phyloP scores from a whole-genome alignment of 2,329 filamentous ascomycete species.

The Colletotrichum sp. region DNA sequence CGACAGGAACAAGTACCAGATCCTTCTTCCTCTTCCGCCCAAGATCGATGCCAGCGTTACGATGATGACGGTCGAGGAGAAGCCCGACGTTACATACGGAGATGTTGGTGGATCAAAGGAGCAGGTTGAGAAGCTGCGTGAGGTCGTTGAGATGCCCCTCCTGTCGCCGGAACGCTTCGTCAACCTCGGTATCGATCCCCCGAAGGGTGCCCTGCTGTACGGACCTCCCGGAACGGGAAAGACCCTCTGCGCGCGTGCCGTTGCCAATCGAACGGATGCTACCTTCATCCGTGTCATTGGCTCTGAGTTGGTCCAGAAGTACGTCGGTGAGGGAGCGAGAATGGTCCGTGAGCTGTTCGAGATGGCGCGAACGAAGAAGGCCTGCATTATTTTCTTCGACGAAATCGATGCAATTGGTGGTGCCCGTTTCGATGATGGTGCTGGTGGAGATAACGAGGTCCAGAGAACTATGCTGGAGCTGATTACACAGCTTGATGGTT shows the following conservation, averaged over 20 bases:
- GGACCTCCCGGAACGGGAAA: constrained; percentile 98
- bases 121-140: constrained; percentile 97
- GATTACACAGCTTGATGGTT: constrained; percentile 95
- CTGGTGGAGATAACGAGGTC: constrained; percentile 96
- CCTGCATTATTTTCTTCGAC: constrained; percentile 99
- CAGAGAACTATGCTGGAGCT: constrained; percentile 98
- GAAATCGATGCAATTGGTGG: constrained; percentile 97
- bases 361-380: constrained; percentile 99
- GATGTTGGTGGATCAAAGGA: constrained; percentile 99
- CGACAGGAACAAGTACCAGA: constrained; percentile 99
- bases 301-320: constrained; percentile 97
- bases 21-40: constrained; percentile 90
- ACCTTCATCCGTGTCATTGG: constrained; percentile 99
- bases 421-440: constrained; percentile 94
- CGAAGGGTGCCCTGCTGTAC: constrained; percentile 95
- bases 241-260: constrained; percentile 95
- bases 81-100: constrained; percentile 98
- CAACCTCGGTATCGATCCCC: constrained; percentile 97
- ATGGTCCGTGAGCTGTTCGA: constrained; percentile 99
- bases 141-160: constrained; percentile 98
- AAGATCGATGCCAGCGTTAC: constrained; percentile 99
- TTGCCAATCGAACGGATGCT: constrained; percentile 96
- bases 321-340: constrained; percentile 95
- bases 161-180: constrained; percentile 97
- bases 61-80: constrained; percentile 99